phyloP scores from a whole-genome alignment of 2,329 filamentous ascomycete genomes.

The Knufia fluminis region DNA sequence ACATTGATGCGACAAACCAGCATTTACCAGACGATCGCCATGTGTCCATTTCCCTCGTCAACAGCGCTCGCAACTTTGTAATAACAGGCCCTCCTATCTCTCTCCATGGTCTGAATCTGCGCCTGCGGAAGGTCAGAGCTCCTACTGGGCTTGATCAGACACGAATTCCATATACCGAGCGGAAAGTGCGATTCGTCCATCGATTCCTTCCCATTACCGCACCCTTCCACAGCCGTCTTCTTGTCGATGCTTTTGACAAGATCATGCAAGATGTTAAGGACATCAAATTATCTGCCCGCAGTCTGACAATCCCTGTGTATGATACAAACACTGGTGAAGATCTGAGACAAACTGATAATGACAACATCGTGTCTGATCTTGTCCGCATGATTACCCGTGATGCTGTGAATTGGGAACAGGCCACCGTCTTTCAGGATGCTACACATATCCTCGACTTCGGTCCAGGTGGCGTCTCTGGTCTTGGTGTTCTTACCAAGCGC shows the following conservation, averaged over 20 bases:
- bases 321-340: conserved; percentile 86
- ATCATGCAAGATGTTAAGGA: conserved; percentile 83
- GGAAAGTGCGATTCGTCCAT: conserved; percentile 93
- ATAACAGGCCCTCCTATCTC: conserved; percentile 94
- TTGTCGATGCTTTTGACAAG: conserved; percentile 68
- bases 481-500: conserved; percentile 91
- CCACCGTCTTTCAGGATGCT: conserved; percentile 79
- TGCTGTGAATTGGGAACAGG: conserved; percentile 90
- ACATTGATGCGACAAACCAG: conserved; percentile 94
- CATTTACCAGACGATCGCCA: conserved; percentile 88
- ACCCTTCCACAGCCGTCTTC: conserved; percentile 95
- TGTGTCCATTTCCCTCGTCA: conserved; percentile 89
- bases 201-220: conserved; percentile 95
- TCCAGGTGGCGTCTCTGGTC: conserved; percentile 89
- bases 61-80: conserved; percentile 94
- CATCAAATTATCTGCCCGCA: conserved; percentile 62
- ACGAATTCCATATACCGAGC: conserved; percentile 84
- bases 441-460: conserved; percentile 96
- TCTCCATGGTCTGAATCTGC: conserved; percentile 88
- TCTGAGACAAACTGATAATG: conserved; percentile 58
- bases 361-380: conserved; percentile 76
- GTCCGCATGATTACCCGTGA: conserved; percentile 91
- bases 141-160: conserved; percentile 96
- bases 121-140: conserved; percentile 92
- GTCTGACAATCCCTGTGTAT: conserved; percentile 75